Evolutionary conservation across 2,329 filamentous ascomycete genomes (phyloP), one percentile per base, ranked within the genome.

Genomic region (Ophiostoma sp.): DNA sequence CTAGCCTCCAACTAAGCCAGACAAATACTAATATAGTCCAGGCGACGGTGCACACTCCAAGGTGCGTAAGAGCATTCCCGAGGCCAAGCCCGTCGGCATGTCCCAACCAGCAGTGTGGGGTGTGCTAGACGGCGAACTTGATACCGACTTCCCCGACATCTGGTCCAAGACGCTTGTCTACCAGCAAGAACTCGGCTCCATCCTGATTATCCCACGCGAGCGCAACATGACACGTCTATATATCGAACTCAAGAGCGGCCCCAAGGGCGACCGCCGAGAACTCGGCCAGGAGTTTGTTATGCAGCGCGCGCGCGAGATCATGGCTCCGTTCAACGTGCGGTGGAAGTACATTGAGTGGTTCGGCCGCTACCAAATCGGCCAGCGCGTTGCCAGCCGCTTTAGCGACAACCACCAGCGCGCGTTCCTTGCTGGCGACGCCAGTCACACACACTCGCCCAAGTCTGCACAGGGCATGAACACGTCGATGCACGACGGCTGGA

Each of bases 141-240:
- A 89, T 60, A 91, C 89, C 7, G 83, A 91, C 75, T 91, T 92
- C 72, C 89, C 89, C 1, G 89, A 91, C 73, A 84, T 91, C 65
- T 91, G 88, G 88, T 89, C 86, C 76, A 91, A 91, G 78, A 87
- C 88, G 0, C 83, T 89, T 0, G 82, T 91, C 7, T 88, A 88
- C 72, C 88, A 86, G 2, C 85, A 90, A 70, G 81, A 85, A 69
- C 81, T 86, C 62, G 89, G 89, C 2, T 89, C 88, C 0, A 86
- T 91, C 63, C 81, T 92, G n/a, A 89, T 90, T 75, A 88, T 91
- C 67, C 89, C 89, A 4, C 84, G 89, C 52, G 89, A 92, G 76
- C 82, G 87, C 58, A 89, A 89, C 74, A 86, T 91, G 83, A 91
- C 89, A 0, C 84, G 89, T 63, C 80, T 86, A 73, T 86, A 85